phyloP scores from a whole-genome alignment of 1,284 basidiomycete species.

The Ganoderma multipileum region DNA sequence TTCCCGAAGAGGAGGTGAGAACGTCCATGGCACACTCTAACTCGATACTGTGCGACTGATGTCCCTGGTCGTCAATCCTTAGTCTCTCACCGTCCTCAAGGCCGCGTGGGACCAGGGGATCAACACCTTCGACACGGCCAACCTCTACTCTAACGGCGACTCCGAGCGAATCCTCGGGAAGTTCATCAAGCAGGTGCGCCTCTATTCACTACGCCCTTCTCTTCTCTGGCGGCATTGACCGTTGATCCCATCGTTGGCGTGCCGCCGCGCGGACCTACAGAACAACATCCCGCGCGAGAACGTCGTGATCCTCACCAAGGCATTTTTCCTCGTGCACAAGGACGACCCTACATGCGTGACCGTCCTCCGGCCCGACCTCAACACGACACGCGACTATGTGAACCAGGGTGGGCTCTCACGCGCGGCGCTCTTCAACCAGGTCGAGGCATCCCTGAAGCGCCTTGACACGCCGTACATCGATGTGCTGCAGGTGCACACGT shows the following conservation, averaged over 20 bases:
- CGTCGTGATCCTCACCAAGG: constrained; percentile 54
- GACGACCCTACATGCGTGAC: constrained; percentile 22
- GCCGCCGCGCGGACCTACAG: constrained; percentile 33
- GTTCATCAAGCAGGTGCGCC: constrained; percentile 2
- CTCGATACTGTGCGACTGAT: not conserved
- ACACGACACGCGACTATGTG: constrained; percentile 38
- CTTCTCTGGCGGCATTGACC: constrained; percentile 38
- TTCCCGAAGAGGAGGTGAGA: constrained; percentile 49
- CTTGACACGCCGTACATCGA: constrained; percentile 54
- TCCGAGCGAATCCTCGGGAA: constrained; percentile 39
- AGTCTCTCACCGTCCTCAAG: constrained; percentile 48
- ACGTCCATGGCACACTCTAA: not conserved
- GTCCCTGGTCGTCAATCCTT: constrained; percentile 24
- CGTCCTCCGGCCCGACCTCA: constrained; percentile 23
- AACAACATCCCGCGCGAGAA: constrained; percentile 62
- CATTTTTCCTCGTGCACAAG: constrained; percentile 32
- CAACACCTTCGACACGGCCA: constrained; percentile 53
- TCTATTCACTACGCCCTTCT: constrained; percentile 37
- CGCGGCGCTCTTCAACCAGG: constrained; percentile 63
- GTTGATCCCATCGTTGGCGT: constrained; percentile 46
- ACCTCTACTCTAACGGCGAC: constrained; percentile 41
- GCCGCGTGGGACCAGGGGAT: constrained; percentile 55
- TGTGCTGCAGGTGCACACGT: constrained; percentile 54
- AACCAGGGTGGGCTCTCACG: constrained; percentile 42
- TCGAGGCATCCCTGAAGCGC: constrained; percentile 50